These are phyloP conservation scores for Candida coleopterorum DNA, from an alignment of 805 yeast species.

Conservation along the genomic window DNA sequence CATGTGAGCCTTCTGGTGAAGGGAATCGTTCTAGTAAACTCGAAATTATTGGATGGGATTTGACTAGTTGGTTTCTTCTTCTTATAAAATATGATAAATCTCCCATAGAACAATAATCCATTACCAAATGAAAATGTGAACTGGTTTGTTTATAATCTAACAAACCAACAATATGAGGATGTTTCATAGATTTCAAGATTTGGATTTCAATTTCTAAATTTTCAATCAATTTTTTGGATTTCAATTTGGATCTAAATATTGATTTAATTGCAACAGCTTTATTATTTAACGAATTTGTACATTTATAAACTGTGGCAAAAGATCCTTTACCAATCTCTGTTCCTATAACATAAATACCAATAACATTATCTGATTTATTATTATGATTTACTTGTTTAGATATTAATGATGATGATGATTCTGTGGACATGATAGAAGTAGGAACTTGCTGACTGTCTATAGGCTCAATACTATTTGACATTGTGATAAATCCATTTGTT, in stretches of 20 bases:
- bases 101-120: slow-evolving; percentile 97
- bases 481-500: too few species aligned
- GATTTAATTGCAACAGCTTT: slow-evolving; percentile 83
- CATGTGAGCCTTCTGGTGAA: slow-evolving; percentile 69
- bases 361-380: too few species aligned
- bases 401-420: neutral
- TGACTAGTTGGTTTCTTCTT: slow-evolving; percentile 63
- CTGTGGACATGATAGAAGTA: neutral
- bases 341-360: slow-evolving; percentile 57
- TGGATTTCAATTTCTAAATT: slow-evolving; percentile 90
- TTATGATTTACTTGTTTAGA: too few species aligned
- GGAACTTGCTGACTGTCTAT: too few species aligned
- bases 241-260: slow-evolving; percentile 75
- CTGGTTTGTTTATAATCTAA: slow-evolving; percentile 78
- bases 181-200: slow-evolving; percentile 80
- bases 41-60: slow-evolving; percentile 73
- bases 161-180: slow-evolving; percentile 88
- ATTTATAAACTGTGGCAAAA: slow-evolving; percentile 93
- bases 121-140: slow-evolving; percentile 77
- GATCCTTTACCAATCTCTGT: slow-evolving; percentile 93
- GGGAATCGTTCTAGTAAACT: slow-evolving; percentile 79
- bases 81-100: slow-evolving; percentile 86
- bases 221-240: slow-evolving; percentile 81
- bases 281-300: slow-evolving; percentile 49
- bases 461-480: too few species aligned